phyloP scores from a whole-genome alignment of 2,329 filamentous ascomycete species.

The Penicillium corylophilum region DNA sequence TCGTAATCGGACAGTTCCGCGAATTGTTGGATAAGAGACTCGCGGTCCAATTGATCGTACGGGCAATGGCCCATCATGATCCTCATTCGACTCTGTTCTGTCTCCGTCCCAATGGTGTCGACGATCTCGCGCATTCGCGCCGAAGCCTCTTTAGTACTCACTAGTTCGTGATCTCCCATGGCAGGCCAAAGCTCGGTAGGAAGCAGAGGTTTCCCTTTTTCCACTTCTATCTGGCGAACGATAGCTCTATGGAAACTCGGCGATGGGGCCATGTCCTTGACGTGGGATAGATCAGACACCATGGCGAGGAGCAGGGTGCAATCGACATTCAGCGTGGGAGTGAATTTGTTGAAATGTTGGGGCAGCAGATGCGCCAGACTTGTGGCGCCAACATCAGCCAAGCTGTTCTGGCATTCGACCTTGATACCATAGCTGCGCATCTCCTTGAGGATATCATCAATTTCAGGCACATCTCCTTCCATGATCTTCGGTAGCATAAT shows the following conservation, averaged over 20 bases:
- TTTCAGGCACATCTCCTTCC: slow-evolving; percentile 50
- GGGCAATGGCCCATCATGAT: slow-evolving; percentile 56
- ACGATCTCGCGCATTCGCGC: slow-evolving; percentile 67
- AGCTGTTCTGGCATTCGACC: slow-evolving; percentile 37
- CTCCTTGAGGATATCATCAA: slow-evolving; percentile 57
- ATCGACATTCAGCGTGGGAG: slow-evolving; percentile 48
- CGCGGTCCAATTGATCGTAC: slow-evolving; percentile 32
- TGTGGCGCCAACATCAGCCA: slow-evolving; percentile 13
- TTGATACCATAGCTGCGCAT: slow-evolving; percentile 53
- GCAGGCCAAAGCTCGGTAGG: slow-evolving; percentile 63
- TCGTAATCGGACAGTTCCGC: slow-evolving; percentile 54
- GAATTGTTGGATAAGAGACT: slow-evolving; percentile 36
- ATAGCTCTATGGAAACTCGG: slow-evolving; percentile 61
- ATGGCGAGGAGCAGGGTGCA: slow-evolving; percentile 69
- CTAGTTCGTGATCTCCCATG: slow-evolving; percentile 55
- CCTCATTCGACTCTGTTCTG: slow-evolving; percentile 59
- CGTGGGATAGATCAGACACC: slow-evolving; percentile 71
- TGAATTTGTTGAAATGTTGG: slow-evolving; percentile 42
- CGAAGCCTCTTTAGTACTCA: slow-evolving; percentile 67
- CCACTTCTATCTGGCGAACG: slow-evolving; percentile 63
- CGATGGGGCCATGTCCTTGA: slow-evolving; percentile 42
- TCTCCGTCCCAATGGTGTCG: slow-evolving; percentile 60
- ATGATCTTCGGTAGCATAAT: slow-evolving; percentile 62
- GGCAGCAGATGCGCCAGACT: slow-evolving; percentile 39
- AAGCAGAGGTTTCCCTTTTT: slow-evolving; percentile 60